A percentile compares a stretch with the other conserved stretches of the same genome.
These are phyloP conservation scores for Leptographium lundbergii DNA, from an alignment of 2,329 filamentous ascomycete species.

Conservation along the genomic window DNA sequence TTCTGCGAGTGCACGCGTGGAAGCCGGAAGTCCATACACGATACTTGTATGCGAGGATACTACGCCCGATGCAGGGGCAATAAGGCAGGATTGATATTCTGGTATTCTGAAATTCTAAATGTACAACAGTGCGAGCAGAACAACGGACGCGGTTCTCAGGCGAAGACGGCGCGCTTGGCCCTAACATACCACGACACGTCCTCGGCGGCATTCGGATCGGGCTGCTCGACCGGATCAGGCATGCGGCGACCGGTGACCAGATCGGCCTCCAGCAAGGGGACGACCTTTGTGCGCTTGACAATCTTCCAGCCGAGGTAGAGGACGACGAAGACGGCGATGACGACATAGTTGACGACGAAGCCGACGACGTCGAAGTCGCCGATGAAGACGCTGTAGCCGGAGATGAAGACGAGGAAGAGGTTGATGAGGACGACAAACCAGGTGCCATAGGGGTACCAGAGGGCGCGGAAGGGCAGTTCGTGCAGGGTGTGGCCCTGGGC, in stretches of 20 bases:
- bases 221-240: slow-evolving; percentile 11
- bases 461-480: slow-evolving; percentile 47
- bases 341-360: slow-evolving; percentile 54
- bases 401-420: slow-evolving; percentile 49
- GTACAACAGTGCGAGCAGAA: too few species aligned
- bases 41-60: too few species aligned
- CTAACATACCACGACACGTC: background rate
- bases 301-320: slow-evolving; percentile 50
- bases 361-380: slow-evolving; percentile 39
- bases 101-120: too few species aligned
- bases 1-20: too few species aligned
- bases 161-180: background rate
- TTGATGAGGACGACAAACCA: slow-evolving; percentile 56
- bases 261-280: slow-evolving; percentile 38
- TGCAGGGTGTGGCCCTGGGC: slow-evolving; percentile 43
- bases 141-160: too few species aligned
- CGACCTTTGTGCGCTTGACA: slow-evolving; percentile 31
- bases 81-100: too few species aligned
- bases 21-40: too few species aligned
- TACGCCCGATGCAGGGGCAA: too few species aligned
- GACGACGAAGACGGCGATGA: slow-evolving; percentile 48
- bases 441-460: slow-evolving; percentile 50
- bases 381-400: slow-evolving; percentile 57
- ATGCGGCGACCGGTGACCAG: slow-evolving; percentile 36
- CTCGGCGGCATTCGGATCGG: background rate